Conservation (phyloP, 495 filamentous ascomycete genomes). For the Xylaria acuta region DNA sequence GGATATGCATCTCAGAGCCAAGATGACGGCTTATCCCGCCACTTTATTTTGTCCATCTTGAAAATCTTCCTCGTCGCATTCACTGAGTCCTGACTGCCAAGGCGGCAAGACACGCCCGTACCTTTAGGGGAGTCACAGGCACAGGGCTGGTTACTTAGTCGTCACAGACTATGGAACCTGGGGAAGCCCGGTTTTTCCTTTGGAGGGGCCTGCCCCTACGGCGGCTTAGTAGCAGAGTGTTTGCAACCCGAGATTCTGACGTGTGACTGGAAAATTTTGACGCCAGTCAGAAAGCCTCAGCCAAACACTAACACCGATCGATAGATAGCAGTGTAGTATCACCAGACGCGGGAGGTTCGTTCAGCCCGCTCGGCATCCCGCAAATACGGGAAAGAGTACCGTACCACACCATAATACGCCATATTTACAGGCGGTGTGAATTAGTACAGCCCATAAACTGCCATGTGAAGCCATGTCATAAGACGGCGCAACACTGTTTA, state of each 20-base stretch:
- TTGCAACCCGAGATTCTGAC: background rate
- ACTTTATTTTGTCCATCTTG: background rate
- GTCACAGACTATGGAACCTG: background rate
- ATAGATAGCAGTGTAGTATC: background rate
- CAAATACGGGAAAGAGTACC: background rate
- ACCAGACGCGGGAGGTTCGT: background rate
- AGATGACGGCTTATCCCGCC: conserved; percentile 22
- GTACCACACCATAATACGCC: background rate
- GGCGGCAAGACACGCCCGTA: background rate
- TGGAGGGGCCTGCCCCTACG: background rate
- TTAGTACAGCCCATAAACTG: background rate
- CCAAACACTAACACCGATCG: background rate
- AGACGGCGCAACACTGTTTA: background rate
- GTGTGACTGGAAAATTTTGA: background rate
- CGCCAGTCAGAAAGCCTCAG: conserved; percentile 12
- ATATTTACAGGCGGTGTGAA: conserved; percentile 10
- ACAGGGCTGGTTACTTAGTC: background rate
- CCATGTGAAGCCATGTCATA: background rate
- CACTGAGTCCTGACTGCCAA: background rate
- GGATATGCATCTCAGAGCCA: conserved; percentile 6
- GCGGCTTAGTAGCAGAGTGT: background rate
- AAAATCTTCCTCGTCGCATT: background rate
- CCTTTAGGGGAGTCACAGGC: background rate
- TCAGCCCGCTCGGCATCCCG: background rate
- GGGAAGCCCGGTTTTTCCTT: background rate